Evolutionary conservation across 2,329 filamentous ascomycete species (phyloP), one percentile per base, ranked within the genome.

Genomic region (Zymoseptoria brevis): DNA sequence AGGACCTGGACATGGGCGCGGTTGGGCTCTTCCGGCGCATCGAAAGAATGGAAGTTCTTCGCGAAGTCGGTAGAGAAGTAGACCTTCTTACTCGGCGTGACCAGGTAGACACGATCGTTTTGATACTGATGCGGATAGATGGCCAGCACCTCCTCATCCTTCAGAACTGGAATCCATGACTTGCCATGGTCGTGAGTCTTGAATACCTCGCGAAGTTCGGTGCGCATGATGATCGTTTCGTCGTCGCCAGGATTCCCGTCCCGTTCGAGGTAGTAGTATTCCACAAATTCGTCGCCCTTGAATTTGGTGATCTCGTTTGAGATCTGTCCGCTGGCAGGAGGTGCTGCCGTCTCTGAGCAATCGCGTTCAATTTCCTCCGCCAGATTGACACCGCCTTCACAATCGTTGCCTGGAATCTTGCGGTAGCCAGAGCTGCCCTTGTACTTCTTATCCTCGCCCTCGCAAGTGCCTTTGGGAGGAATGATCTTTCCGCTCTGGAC

Each of bases 381-480:
- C 56, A 75, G 75, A 35, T 74, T 70, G 8, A 72, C 73, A 13
- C 73, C 73, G 41, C 75, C 71, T 29, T 70, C 68, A 67, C 79
- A 81, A n/a, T 76, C 73, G 59, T 81, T 78, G 7, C 79, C 79
- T 29, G 94, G 93, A 61, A 99, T 97, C 66, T 93, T 81, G 60
- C 93, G 86, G 83, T 90, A 99, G 24, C 94, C 94, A 29, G 92
- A 96, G 2, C 88, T 88, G 11, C 90, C 94, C 74, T 82, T 86
- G 75, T 91, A 99, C 1, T 79, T 90, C 60, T 87, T 87, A 8
- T 86, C 83, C 2, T 82, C 79, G 50, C 85, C 81, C 69, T 88
- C 84, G 74, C 94, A 99, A 26, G 83, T 81, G 7, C 84, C 89
- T 53, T 88, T 81, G 0, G 92, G 91, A 1, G 85, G 77, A 2